Evolutionary conservation across 495 filamentous ascomycete genomes (phyloP), one percentile per base, ranked within the genome.

Genomic region (Astrothelium subdiscretum): DNA sequence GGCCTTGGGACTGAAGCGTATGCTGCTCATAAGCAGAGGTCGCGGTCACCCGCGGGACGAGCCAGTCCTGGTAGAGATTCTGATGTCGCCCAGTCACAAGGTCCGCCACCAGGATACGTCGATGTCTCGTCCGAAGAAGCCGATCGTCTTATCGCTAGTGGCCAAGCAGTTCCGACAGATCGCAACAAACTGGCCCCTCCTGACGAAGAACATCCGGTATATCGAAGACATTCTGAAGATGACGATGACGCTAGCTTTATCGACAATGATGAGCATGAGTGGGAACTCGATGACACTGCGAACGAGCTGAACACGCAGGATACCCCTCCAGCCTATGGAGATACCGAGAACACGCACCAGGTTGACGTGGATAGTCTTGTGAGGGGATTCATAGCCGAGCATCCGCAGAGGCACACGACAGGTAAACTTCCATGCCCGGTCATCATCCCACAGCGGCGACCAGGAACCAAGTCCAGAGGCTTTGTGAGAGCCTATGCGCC

Each of bases 401-500:
- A 38, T 38, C 35, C 35, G 15, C 35, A 38, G 15, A 38, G 5
- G 35, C 6, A 15, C 6, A 38, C 35, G 15, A 38, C 35, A 6
- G 15, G 18, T 40, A 40, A 31, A 26, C 66, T 80, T 2, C 64
- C 70, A 11, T 72, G 70, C 58, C 77, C 80, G 1, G 77, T 83
- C 20, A 73, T 81, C 22, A 62, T 83, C 31, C 78, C 80, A 1
- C 80, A 83, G 62, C 68, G 77, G 20, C 72, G 80, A 43, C 80
- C 80, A 3, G 66, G 71, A 20, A 70, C 66, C 27, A 73, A 75
- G 20, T 65, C 62, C 8, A 70, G 77, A 6, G 79, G 79, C 5
- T 82, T 82, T 57, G 65, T 79, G 60, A 59, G 73, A 48, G 73
- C 80, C 1, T 85, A 85, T 72, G 78, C 82, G 0, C 82, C 81